Conservation (phyloP, 805 yeast species). For the Candida tallmaniae region DNA sequence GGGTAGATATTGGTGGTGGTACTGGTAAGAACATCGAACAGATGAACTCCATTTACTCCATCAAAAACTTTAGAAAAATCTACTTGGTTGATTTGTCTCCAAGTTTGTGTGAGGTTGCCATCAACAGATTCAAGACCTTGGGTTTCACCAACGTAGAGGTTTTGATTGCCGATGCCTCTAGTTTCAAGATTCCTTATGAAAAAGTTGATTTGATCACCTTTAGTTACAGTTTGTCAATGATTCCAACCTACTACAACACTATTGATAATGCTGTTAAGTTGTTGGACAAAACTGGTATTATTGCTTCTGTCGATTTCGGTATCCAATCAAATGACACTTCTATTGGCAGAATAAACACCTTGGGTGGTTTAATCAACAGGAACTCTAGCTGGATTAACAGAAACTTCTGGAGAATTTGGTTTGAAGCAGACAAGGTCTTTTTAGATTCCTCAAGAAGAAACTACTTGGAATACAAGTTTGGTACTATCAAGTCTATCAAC, state of each 20-base stretch:
- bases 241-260: slow-evolving; percentile 76
- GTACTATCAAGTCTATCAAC: slow-evolving; percentile 73
- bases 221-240: slow-evolving; percentile 81
- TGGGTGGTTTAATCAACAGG: slow-evolving; percentile 70
- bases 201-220: slow-evolving; percentile 72
- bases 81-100: slow-evolving; percentile 75
- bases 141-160: slow-evolving; percentile 59
- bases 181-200: slow-evolving; percentile 46
- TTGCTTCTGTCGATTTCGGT: slow-evolving; percentile 77
- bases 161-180: slow-evolving; percentile 70
- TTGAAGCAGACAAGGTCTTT: slow-evolving; percentile 77
- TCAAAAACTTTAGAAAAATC: slow-evolving; percentile 55
- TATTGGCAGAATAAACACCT: slow-evolving; percentile 64
- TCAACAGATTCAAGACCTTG: slow-evolving; percentile 43
- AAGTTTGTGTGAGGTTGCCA: slow-evolving; percentile 70
- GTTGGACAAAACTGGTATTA: slow-evolving; percentile 54
- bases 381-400: slow-evolving; percentile 74
- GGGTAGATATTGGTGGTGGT: slow-evolving; percentile 86
- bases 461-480: slow-evolving; percentile 76
- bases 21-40: slow-evolving; percentile 79
- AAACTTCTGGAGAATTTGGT: slow-evolving; percentile 86
- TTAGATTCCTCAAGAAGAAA: slow-evolving; percentile 79
- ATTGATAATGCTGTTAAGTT: slow-evolving; percentile 59
- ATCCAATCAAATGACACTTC: slow-evolving; percentile 64
- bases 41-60: slow-evolving; percentile 55